Percentiles rank a stretch among this genome's conserved stretches.
Conservation (phyloP, 2,329 filamentous ascomycete species). For the Aspergillus texensis region DNA sequence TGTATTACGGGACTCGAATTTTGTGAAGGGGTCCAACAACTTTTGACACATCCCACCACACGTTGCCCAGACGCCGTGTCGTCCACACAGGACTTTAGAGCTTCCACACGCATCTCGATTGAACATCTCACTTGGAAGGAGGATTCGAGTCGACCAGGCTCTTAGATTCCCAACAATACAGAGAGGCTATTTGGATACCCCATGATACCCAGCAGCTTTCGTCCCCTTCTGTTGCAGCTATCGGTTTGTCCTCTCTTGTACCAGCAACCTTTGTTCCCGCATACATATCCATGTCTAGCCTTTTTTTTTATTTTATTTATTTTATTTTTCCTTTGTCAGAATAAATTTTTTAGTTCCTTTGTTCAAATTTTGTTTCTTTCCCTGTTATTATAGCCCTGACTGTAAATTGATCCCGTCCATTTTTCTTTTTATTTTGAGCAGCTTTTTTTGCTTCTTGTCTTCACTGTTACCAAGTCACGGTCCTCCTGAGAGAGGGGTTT, state of each 20-base stretch:
- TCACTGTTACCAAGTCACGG: constrained; percentile 3
- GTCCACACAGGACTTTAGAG: constrained; percentile 9
- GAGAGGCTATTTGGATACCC: constrained; percentile 43
- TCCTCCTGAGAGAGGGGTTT: constrained; percentile 8
- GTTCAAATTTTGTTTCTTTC: constrained; percentile 21
- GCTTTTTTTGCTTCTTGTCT: constrained; percentile 8
- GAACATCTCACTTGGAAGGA: constrained; percentile 19
- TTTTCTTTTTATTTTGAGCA: constrained; percentile 7
- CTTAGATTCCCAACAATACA: constrained; percentile 27
- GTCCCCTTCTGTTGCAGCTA: constrained; percentile 36
- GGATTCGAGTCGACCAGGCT: constrained; percentile 21
- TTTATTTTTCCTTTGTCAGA: constrained; percentile 17
- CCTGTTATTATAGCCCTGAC: constrained; percentile 21
- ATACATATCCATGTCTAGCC: constrained; percentile 40
- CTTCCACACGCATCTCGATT: constrained; percentile 12
- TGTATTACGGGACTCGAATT: constrained; percentile 15
- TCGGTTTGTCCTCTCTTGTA: constrained; percentile 36
- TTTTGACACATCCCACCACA: background rate
- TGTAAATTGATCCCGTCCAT: constrained; percentile 20
- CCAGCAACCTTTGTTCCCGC: constrained; percentile 27
- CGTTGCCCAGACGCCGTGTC: constrained; percentile 10
- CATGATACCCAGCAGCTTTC: constrained; percentile 44
- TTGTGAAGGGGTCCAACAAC: constrained; percentile 13
- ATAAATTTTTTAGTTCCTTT: constrained; percentile 27
- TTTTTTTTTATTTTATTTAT: constrained; percentile 25